Evolutionary conservation across 1,284 basidiomycete genomes (phyloP), one percentile per base, ranked within the genome.

Genomic region (Microbotryum scabiosae): DNA sequence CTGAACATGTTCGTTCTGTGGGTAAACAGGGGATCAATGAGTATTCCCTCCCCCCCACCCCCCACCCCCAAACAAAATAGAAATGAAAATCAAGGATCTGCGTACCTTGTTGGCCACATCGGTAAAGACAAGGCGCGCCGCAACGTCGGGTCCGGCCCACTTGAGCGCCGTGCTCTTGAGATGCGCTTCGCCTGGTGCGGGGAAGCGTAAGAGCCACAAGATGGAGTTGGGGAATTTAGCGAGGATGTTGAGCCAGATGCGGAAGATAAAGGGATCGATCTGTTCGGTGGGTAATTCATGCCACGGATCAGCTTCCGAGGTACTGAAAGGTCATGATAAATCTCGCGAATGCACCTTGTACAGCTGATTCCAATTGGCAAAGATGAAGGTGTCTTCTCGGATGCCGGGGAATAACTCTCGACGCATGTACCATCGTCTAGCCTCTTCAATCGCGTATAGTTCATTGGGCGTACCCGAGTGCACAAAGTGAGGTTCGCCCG

Each of bases 331-430:
- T 9, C 26, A 47, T 18, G 12, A 36, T 2, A 18, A 23, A 54
- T 9, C 23, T 21, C 18, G 25, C 18, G 23, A 43, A 54, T 60
- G 36, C 25, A 77, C 78, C 73, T 82, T 81, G 72, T 82, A 81
- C 23, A 82, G 74, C 79, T 84, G 82, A 69, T 83, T 84, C 71
- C 83, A 84, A 68, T 83, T 82, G 56, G 82, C 81, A 68, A 84
- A 84, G 65, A 84, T 81, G 60, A 84, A 68, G 21, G 78, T 72
- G 70, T 79, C 75, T 61, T 75, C 73, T 32, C 78, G 75, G 60
- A 84, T 56, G 70, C 80, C 77, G 16, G 80, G 80, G 64, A 82
- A 82, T 53, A 80, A 70, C 5, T 72, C 64, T 46, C 66, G 70
- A 61, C 83, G 76, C 70, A 82, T 77, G 23, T 76, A 71, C 63